Evolutionary conservation across 805 yeast species (phyloP), one percentile per base, ranked within the genome.

Genomic region (Candida multigemmis): DNA sequence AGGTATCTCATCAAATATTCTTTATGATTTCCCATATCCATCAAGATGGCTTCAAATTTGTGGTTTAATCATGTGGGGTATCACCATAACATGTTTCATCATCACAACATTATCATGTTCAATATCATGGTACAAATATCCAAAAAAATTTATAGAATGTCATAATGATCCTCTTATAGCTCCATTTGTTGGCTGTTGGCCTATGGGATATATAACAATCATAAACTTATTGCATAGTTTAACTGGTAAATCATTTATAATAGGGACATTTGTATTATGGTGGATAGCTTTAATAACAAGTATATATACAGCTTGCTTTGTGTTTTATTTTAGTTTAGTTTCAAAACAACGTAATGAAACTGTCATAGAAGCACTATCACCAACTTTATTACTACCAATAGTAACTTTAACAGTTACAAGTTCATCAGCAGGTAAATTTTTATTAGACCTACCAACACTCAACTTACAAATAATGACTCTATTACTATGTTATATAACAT

Each of bases 391-490:
- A 13, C 55, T 86, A 27, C 91, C 93, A 1, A 66, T 82, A n/a
- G 89, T 86, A 12, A 69, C 95, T 1, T 52, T 82, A 16, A 81
- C 84, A 2, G 95, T 86, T 31, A 71, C 74, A 3, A 65, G 86
- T 0, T 70, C 93, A 1, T 58, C 73, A n/a, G 91, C 93, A 3
- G 73, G 74, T 1, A 33, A 70, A 1, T 58, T 85, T 12, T 61
- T 55, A 21, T 42, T 46, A 9, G 50, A 50, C 25, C 56, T 74
- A 20, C 76, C 70, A 7, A 38, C 27, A 5, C 29, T 37, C n/a
- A 51, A 48, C 26, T 60, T 68, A 41, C 60, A 72, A 40, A 42
- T 71, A 6, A 55, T 77, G 17, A 71, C 79, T 10, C 50, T 77
- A 33, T 49, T 73, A 5, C 46, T 80, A 2, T 50, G 74, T 12